A percentile compares a stretch with the other conserved stretches of the same genome.
Evolutionary conservation across 768 basidiomycete species (phyloP).

Genomic region (Lactarius quietus): DNA sequence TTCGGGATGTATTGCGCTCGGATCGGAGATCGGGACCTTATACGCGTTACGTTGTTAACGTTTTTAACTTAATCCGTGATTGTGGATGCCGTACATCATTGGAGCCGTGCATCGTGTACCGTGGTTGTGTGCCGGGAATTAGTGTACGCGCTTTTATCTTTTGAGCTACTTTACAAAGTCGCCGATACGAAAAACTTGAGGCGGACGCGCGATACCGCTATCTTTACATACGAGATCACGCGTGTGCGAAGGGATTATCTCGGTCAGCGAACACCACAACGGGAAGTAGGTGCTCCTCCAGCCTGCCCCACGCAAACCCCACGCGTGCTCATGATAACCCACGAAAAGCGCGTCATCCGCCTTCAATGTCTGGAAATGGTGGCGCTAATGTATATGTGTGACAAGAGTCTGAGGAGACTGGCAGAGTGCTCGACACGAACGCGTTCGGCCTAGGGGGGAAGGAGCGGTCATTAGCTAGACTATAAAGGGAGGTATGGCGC

Average conservation of each 20-base stretch:
- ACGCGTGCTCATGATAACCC: slow-evolving; percentile 18
- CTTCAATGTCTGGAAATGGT: not conserved
- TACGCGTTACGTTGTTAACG: slow-evolving; percentile 10
- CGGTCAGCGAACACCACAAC: not conserved
- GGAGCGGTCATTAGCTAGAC: slow-evolving; percentile 19
- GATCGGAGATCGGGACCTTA: slow-evolving; percentile 11
- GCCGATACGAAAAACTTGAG: slow-evolving; percentile 14
- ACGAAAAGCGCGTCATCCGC: slow-evolving; percentile 17
- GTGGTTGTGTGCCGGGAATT: not conserved
- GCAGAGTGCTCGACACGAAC: not conserved
- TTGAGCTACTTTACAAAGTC: slow-evolving; percentile 7
- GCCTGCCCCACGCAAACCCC: slow-evolving; percentile 19
- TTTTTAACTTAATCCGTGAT: slow-evolving; percentile 11
- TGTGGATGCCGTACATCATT: not conserved
- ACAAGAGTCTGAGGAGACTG: slow-evolving; percentile 1
- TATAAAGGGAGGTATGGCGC: slow-evolving; percentile 10
- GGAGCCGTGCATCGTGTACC: slow-evolving; percentile 11
- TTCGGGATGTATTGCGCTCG: not conserved
- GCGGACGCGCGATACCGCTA: slow-evolving; percentile 4
- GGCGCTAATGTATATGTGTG: slow-evolving; percentile 12
- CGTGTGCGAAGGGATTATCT: slow-evolving; percentile 9
- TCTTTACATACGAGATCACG: slow-evolving; percentile 9
- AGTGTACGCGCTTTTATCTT: not conserved
- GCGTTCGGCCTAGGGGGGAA: slow-evolving; percentile 7
- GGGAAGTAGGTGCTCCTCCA: not conserved